Evolutionary conservation across 306 rosid genomes (phyloP), one percentile per base, ranked within the genome.

Genomic region (Castanopsis chinensis): DNA sequence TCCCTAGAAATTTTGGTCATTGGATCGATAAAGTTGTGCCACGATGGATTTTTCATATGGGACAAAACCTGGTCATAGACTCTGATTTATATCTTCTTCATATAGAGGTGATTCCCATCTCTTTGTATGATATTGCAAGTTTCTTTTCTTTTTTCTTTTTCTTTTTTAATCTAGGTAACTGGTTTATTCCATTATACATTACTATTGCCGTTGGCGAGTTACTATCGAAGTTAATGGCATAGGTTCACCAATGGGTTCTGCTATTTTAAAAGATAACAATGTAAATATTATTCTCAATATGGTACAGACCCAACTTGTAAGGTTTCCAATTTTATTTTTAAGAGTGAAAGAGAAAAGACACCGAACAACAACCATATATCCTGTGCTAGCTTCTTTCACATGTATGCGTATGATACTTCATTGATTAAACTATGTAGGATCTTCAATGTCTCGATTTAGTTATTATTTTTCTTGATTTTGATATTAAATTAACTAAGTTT

Each of bases 51-150:
- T 91, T 90, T 83, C 99, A 95, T 83, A 14, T 93, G n/a, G 85
- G 91, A 78, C 97, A 90, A 78, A 95, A 91, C 89, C 86, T 90
- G 74, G 53, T 95, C 76, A 79, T 95, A 65, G 99, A 95, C 87
- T 95, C 98, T n/a, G 99, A 93, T 86, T 86, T 93, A 61, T 89
- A 88, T 83, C 95, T 95, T 82, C 98, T 95, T 76, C 99, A 95
- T 75, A 57, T 92, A 79, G 96, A 95, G 99, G 99, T 95, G 82
- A 83, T 21, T 85, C 76, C 61, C 60, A 35, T 59, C 63, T 76
- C 64, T 54, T 52, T 49, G 53, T 3, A 25, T 15, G 58, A 3
- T 73, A 37, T 75, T 53, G 8, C 56, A 61, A 25, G 72, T 12
- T 49, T 56, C 20, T 23, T 7, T n/a, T n/a, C n/a, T 37, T 1